Conservation (phyloP, 2,329 filamentous ascomycete genomes). For the Exserohilum rostratum region DNA sequence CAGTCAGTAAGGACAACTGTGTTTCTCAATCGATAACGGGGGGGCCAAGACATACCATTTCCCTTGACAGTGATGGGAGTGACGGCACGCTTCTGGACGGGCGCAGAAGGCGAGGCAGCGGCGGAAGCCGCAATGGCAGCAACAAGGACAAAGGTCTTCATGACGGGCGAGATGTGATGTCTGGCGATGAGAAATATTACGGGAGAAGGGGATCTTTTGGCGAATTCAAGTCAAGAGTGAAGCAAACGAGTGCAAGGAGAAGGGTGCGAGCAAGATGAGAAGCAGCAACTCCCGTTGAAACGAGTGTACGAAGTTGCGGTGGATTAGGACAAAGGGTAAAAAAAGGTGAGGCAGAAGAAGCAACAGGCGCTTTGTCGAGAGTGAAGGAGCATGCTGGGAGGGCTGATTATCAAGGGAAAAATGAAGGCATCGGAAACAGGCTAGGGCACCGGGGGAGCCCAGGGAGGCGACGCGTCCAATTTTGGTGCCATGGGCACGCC, state of each 20-base stretch:
- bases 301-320: slow-evolving; percentile 20
- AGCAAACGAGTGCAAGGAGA: background rate
- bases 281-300: slow-evolving; percentile 15
- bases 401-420: background rate
- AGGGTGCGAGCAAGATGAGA: slow-evolving; percentile 3
- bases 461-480: slow-evolving; percentile 15
- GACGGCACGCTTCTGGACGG: slow-evolving; percentile 49
- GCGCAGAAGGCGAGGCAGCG: slow-evolving; percentile 52
- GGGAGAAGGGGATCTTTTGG: background rate
- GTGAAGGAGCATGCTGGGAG: background rate
- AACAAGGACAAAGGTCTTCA: slow-evolving; percentile 60
- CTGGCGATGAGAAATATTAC: slow-evolving; percentile 15
- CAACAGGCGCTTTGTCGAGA: slow-evolving; percentile 1
- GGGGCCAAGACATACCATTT: slow-evolving; percentile 58
- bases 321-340: background rate
- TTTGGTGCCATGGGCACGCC: slow-evolving; percentile 4
- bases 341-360: slow-evolving; percentile 12
- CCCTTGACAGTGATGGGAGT: slow-evolving; percentile 67
- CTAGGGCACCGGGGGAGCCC: background rate
- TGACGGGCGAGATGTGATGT: slow-evolving; percentile 38
- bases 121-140: slow-evolving; percentile 55
- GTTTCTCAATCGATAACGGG: too few species aligned
- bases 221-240: background rate
- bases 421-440: slow-evolving; percentile 5
- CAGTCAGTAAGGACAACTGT: slow-evolving; percentile 25